A percentile compares a stretch with the other conserved stretches of the same genome.
Evolutionary conservation across 495 filamentous ascomycete species (phyloP).

Genomic region (Penicillium simplicissimum): DNA sequence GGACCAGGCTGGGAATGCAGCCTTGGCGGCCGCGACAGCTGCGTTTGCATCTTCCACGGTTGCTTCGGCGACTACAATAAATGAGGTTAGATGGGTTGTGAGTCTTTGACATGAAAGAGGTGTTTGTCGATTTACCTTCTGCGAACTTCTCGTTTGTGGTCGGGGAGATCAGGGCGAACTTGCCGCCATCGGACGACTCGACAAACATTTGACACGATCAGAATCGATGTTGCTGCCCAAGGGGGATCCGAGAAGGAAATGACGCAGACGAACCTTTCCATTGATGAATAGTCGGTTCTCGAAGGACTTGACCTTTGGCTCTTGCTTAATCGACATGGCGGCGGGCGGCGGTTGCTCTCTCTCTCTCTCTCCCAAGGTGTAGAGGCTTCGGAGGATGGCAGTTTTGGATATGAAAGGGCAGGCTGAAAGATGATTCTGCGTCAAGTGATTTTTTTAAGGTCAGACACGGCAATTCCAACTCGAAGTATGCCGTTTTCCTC

Average conservation of each 20-base stretch:
- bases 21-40: constrained; percentile 59
- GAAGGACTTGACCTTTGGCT: constrained; percentile 19
- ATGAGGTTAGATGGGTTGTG: not conserved
- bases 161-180: constrained; percentile 18
- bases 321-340: constrained; percentile 10
- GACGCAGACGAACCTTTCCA: constrained; percentile 15
- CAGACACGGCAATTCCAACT: not conserved
- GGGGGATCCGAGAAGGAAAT: not conserved
- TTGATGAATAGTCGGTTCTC: constrained; percentile 26
- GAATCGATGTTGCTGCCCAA: not conserved
- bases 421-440: not conserved
- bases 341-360: not conserved
- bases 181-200: constrained; percentile 26
- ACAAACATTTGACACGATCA: constrained; percentile 14
- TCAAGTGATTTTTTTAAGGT: too few species aligned
- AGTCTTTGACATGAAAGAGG: not conserved
- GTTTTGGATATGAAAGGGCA: not conserved
- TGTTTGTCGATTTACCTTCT: constrained; percentile 3
- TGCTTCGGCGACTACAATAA: constrained; percentile 42
- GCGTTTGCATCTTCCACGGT: constrained; percentile 53
- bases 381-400: not conserved
- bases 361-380: too few species aligned
- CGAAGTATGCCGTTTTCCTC: not conserved
- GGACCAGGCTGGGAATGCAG: constrained; percentile 60
- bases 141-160: constrained; percentile 20